A percentile compares a stretch with the other conserved stretches of the same genome.
Conservation (phyloP, 2,329 filamentous ascomycete species). For the Colletotrichum paranaense region DNA sequence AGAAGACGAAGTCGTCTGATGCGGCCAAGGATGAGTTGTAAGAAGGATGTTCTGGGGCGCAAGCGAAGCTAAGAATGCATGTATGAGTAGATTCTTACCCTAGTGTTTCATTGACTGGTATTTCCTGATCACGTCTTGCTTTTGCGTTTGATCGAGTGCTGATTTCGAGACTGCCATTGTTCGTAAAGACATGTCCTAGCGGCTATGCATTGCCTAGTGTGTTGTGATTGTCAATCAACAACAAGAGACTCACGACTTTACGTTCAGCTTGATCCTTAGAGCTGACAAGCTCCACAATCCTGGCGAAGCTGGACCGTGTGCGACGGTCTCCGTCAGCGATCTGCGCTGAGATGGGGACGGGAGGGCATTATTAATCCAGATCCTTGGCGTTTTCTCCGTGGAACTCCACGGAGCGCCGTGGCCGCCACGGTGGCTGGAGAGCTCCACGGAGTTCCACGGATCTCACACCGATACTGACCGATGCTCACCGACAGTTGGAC, state of each 20-base stretch:
- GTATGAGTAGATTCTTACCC: neutral
- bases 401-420: conserved; percentile 13
- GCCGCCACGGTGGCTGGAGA: conserved; percentile 13
- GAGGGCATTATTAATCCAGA: conserved; percentile 17
- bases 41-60: neutral
- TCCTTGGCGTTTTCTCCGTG: conserved; percentile 16
- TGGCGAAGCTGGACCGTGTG: neutral
- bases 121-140: neutral
- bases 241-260: neutral
- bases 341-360: neutral
- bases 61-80: neutral
- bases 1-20: neutral
- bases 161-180: neutral
- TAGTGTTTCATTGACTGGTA: neutral
- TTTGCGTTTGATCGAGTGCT: neutral
- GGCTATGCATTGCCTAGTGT: neutral
- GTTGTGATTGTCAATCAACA: neutral
- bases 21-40: conserved; percentile 25
- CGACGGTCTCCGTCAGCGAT: neutral
- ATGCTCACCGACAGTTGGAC: neutral
- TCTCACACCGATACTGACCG: neutral
- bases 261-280: too few relatives aligned
- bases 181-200: neutral
- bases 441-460: neutral
- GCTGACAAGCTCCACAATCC: neutral